A percentile compares a stretch with the other conserved stretches of the same genome.
These are phyloP conservation scores for Gracilaria vermiculophylla DNA, from an alignment of 23 red algal genomes.

Conservation along the genomic window DNA sequence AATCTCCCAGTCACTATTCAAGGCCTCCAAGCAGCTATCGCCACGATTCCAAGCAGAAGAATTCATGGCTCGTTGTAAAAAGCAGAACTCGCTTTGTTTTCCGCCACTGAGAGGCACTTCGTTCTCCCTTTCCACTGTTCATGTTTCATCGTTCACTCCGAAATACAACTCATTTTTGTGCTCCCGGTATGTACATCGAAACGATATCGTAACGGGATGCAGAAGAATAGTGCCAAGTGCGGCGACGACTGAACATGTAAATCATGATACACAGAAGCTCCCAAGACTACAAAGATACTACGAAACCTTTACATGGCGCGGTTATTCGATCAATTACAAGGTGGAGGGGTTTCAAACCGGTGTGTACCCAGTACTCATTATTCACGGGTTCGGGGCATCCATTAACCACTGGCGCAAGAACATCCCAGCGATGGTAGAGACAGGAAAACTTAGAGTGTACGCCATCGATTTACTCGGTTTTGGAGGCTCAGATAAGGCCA, in stretches of 20 bases:
- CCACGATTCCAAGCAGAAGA: background rate
- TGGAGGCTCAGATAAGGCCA: conserved; percentile 83
- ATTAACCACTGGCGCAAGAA: conserved; percentile 87
- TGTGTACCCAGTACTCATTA: conserved; percentile 69
- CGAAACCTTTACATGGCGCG: conserved; percentile 74
- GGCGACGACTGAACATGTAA: background rate
- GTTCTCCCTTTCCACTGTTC: background rate
- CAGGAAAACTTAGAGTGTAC: conserved; percentile 71
- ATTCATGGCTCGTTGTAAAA: background rate
- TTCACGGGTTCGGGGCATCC: conserved; percentile 97
- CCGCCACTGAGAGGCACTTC: background rate
- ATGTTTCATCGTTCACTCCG: background rate
- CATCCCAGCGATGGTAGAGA: conserved; percentile 65
- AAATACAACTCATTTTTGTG: background rate
- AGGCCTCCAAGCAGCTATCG: background rate
- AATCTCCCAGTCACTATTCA: background rate
- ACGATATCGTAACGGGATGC: background rate
- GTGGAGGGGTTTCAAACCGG: conserved; percentile 2
- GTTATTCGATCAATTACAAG: conserved; percentile 81
- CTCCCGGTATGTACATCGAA: background rate
- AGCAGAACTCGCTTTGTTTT: background rate
- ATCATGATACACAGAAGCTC: background rate
- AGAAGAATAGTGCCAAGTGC: background rate
- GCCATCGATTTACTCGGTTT: conserved; percentile 95
- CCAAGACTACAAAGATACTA: conserved; percentile 51